Evolutionary conservation across 1,284 basidiomycete species (phyloP).

Genomic region (Cryptococcus sp.): DNA sequence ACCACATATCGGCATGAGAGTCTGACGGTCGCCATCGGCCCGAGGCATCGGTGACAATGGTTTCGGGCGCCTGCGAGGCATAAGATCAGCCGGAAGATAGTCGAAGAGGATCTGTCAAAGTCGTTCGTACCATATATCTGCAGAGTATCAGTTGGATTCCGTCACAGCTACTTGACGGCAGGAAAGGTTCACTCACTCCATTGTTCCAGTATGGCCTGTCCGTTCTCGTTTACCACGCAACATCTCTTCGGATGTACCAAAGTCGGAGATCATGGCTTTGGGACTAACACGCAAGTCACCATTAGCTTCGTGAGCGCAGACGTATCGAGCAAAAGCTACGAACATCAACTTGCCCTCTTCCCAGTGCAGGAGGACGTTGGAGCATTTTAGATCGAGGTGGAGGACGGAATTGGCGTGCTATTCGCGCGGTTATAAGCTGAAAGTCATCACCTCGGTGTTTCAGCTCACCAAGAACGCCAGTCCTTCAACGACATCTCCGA

Average conservation of each 20-base stretch:
- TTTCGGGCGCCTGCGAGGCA: conserved; percentile 67
- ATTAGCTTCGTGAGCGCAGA: background rate
- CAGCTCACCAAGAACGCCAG: conserved; percentile 72
- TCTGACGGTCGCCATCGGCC: conserved; percentile 72
- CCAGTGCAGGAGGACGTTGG: conserved; percentile 88
- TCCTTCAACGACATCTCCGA: conserved; percentile 75
- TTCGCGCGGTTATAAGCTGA: background rate
- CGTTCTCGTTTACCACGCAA: conserved; percentile 66
- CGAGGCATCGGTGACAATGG: conserved; percentile 58
- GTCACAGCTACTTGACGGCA: background rate
- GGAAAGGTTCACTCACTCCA: conserved; percentile 55
- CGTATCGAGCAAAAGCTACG: conserved; percentile 4
- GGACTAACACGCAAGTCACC: conserved; percentile 41
- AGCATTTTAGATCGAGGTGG: conserved; percentile 89
- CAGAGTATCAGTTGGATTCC: background rate
- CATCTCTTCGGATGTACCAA: conserved; percentile 90
- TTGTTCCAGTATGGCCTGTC: conserved; percentile 91
- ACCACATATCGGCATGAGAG: conserved; percentile 68
- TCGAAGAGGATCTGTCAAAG: background rate
- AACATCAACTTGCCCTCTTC: conserved; percentile 78
- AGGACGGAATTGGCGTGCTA: conserved; percentile 83
- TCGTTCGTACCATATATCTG: conserved; percentile 42
- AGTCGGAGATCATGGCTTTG: conserved; percentile 84
- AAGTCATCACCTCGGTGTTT: background rate
- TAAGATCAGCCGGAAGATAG: background rate